Evolutionary conservation across 768 basidiomycete genomes (phyloP).

Genomic region (Amanita rimosa): DNA sequence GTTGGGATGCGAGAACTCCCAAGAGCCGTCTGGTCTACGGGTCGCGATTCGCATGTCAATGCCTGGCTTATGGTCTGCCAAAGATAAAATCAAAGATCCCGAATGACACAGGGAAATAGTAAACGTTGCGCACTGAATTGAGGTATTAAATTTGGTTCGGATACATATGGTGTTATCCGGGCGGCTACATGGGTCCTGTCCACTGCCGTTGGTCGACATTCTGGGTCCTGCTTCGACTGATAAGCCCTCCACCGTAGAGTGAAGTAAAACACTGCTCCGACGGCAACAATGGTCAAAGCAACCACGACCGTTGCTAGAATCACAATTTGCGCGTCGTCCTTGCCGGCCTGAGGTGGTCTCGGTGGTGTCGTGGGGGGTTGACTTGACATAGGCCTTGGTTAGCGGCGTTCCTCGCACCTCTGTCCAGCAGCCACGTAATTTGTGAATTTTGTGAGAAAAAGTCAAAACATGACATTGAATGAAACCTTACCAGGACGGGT

Average conservation of each 20-base stretch:
- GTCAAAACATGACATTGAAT: too few relatives aligned
- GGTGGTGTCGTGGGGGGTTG: not conserved
- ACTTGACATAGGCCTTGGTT: not conserved
- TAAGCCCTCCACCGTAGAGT: not conserved
- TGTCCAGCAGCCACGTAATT: not conserved
- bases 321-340: too few relatives aligned
- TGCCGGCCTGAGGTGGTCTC: not conserved
- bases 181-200: constrained; percentile 2
- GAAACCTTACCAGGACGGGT: not conserved
- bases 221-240: not conserved
- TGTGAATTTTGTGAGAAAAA: not conserved
- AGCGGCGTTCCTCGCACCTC: not conserved
- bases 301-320: not conserved
- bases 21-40: constrained; percentile 41
- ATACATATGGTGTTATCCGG: constrained; percentile 1
- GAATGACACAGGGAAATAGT: not conserved
- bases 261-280: not conserved
- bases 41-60: constrained; percentile 47
- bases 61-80: constrained; percentile 37
- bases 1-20: constrained; percentile 37
- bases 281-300: not conserved
- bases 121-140: not conserved
- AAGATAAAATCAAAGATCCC: not conserved
- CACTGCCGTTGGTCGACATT: not conserved
- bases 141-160: not conserved